Percentiles rank a stretch among this genome's conserved stretches.
phyloP scores from a whole-genome alignment of 2,329 filamentous ascomycete genomes.

The Mycosphaerella sp. region DNA sequence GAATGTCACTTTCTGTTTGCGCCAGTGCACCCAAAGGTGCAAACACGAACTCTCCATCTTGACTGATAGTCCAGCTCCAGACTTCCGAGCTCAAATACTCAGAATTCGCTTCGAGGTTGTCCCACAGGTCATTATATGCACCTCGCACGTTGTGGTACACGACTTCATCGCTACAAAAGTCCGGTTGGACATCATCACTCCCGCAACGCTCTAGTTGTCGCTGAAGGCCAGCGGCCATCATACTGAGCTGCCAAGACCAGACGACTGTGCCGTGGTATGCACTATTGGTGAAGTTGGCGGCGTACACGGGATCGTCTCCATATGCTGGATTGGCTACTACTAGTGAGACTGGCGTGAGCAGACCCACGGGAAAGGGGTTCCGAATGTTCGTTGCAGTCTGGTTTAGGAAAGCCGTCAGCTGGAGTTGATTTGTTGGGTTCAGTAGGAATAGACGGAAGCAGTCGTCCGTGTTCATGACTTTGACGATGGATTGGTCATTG shows the following conservation, averaged over 20 bases:
- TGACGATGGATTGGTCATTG: slow-evolving; percentile 45
- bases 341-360: slow-evolving; percentile 52
- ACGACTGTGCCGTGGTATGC: slow-evolving; percentile 60
- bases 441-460: slow-evolving; percentile 56
- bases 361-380: slow-evolving; percentile 53
- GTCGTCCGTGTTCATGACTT: slow-evolving; percentile 59
- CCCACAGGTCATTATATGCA: slow-evolving; percentile 56
- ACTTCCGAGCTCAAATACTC: slow-evolving; percentile 52
- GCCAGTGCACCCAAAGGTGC: slow-evolving; percentile 49
- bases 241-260: slow-evolving; percentile 59
- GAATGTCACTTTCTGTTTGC: slow-evolving; percentile 26
- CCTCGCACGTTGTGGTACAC: slow-evolving; percentile 40
- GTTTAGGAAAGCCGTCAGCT: slow-evolving; percentile 53
- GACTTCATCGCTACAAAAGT: slow-evolving; percentile 46
- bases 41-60: slow-evolving; percentile 43
- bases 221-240: slow-evolving; percentile 58
- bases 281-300: slow-evolving; percentile 49
- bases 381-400: slow-evolving; percentile 54
- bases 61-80: slow-evolving; percentile 55
- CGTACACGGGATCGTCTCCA: slow-evolving; percentile 43
- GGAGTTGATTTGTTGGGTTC: slow-evolving; percentile 51
- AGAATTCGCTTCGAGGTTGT: slow-evolving; percentile 53
- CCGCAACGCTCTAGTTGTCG: slow-evolving; percentile 52
- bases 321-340: slow-evolving; percentile 58
- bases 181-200: slow-evolving; percentile 30